Base-by-base conservation (phyloP, 805 yeast species). In the Torulaspora quercuum region DNA sequence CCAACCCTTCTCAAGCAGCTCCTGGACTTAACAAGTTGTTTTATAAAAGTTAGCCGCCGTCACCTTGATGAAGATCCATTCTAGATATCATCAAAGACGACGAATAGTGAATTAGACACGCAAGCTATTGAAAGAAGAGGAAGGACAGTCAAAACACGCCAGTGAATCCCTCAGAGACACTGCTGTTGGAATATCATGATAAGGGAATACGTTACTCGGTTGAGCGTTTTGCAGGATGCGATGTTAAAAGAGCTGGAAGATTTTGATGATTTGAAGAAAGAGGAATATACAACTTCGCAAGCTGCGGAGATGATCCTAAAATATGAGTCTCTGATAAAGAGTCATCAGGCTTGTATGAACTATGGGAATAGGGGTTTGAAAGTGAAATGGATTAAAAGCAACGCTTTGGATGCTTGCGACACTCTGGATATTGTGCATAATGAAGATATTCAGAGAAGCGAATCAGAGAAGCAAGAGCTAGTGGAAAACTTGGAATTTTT, bases 321-420 rank as follows among this genome's bases (percentile, higher is more conserved):
- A 15, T 51, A 44, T 19, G 55, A 53, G 29, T 39, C 50, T 3
- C 16, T 42, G 19, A 27, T 53, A n/a, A 48, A 31, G 16, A 26
- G 38, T 7, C 20, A 39, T 6, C 27, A 49, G 6, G 50, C 49
- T 1, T 24, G 39, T 10, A 20, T 52, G 22, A 50, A 52, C 32
- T 40, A 47, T 11, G 41, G 33, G 1, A 38, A 39, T 25, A 41
- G 46, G 5, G 39, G 40, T 15, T 29, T 46, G 3, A 42, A 35
- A 21, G 30, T 52, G 13, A 32, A 29, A 7, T 53, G 57, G 53
- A 30, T 20, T 7, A 43, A 38, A 23, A 39, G 41, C 16, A 23
- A 23, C 11, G 27, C 39, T 4, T 8, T 16, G 10, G 34, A 41
- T 15, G 16, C 31, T 6, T 13, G 31, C 13, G 53, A 49, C 30